Evolutionary conservation across 2,329 filamentous ascomycete species (phyloP).

Genomic region (Fonsecaea multimorphosa): DNA sequence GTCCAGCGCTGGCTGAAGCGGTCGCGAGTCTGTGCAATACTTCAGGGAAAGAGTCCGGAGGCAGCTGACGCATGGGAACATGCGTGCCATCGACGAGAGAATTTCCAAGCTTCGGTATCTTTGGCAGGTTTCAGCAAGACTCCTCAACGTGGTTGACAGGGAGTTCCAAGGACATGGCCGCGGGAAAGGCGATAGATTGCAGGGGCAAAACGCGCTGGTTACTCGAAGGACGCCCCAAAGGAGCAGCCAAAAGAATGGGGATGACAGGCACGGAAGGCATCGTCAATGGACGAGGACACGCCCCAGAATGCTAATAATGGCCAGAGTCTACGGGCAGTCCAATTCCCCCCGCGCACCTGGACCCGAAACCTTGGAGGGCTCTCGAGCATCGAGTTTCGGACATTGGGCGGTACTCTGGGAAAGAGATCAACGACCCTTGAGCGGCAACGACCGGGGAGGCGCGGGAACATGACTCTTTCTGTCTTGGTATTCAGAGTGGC

Average conservation of each 20-base stretch:
- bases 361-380: not conserved
- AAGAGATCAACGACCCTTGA: conserved; percentile 16
- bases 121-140: conserved; percentile 14
- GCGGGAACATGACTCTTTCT: not conserved
- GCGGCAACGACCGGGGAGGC: conserved; percentile 9
- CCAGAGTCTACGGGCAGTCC: not conserved
- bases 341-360: not conserved
- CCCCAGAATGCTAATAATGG: not conserved
- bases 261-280: conserved; percentile 10
- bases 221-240: not conserved
- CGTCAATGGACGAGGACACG: not conserved
- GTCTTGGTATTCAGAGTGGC: not conserved
- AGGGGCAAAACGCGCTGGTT: conserved; percentile 19
- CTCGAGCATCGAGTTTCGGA: conserved; percentile 6
- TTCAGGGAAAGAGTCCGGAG: too few species aligned
- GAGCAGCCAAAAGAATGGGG: conserved; percentile 11
- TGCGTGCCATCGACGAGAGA: not conserved
- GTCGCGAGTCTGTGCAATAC: conserved; percentile 16
- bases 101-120: not conserved
- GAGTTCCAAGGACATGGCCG: conserved; percentile 32
- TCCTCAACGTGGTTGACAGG: conserved; percentile 34
- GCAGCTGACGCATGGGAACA: conserved; percentile 4
- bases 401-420: conserved; percentile 11
- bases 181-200: conserved; percentile 30
- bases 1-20: conserved; percentile 17